Conservation (phyloP, 306 rosid genomes). For the Dryas alaskensis region DNA sequence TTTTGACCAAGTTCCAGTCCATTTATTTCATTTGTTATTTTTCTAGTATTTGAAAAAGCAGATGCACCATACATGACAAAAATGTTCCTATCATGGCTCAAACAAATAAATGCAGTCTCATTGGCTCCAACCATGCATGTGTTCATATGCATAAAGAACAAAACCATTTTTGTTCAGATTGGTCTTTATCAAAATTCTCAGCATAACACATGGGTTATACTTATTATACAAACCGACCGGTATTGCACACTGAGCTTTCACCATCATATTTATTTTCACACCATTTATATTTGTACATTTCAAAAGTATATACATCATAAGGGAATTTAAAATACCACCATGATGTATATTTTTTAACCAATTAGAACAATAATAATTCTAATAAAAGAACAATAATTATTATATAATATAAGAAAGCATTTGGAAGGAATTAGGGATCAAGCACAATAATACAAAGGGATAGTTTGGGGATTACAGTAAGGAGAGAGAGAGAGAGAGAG, state of each 20-base stretch:
- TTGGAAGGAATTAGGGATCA: background rate
- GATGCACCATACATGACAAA: constrained; percentile 8
- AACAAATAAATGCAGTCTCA: background rate
- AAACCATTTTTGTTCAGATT: background rate
- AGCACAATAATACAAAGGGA: background rate
- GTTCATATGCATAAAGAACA: constrained; percentile 1
- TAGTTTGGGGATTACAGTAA: background rate
- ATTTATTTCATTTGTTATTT: too few relatives aligned
- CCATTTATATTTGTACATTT: too few relatives aligned
- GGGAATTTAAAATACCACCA: too few relatives aligned
- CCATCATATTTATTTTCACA: too few relatives aligned
- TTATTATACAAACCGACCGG: too few relatives aligned
- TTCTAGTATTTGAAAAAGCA: background rate
- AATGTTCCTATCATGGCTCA: background rate
- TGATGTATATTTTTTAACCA: too few relatives aligned
- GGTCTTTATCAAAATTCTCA: background rate
- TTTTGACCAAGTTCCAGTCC: too few relatives aligned
- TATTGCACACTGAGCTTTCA: too few relatives aligned
- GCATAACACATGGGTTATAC: too few relatives aligned
- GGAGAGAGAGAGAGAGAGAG: background rate
- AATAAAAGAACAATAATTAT: background rate
- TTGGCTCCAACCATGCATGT: constrained; percentile 9
- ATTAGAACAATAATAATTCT: too few relatives aligned
- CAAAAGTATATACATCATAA: too few relatives aligned
- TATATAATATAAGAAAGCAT: background rate